Conservation (phyloP, 108 stramenopile species). For the Stephanodiscus minutulus region DNA sequence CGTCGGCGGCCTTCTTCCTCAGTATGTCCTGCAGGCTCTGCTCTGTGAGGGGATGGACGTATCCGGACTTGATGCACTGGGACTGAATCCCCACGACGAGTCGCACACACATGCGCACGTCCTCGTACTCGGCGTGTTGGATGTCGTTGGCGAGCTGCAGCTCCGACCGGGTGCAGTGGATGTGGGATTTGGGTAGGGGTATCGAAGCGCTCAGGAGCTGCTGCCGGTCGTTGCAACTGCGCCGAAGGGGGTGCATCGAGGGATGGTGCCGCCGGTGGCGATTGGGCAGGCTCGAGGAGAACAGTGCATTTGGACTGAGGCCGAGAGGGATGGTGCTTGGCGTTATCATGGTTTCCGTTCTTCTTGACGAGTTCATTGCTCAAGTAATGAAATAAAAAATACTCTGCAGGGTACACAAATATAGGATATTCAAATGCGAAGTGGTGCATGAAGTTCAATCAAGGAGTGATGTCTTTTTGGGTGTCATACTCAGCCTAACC, state of each 20-base stretch:
- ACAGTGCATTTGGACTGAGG: not conserved
- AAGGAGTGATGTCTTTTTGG: no score
- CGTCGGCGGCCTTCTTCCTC: slow-evolving; percentile 26
- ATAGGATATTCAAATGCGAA: no score
- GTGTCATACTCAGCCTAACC: no score
- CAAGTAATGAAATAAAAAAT: no score
- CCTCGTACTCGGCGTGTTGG: slow-evolving; percentile 35
- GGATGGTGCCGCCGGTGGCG: not conserved
- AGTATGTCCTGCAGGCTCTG: slow-evolving; percentile 24
- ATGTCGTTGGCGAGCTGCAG: slow-evolving; percentile 42
- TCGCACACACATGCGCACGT: slow-evolving; percentile 45
- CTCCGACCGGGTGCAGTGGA: slow-evolving; percentile 44
- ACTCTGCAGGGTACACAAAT: no score
- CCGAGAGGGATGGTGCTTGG: not conserved
- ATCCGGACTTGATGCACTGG: slow-evolving; percentile 12
- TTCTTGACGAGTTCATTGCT: not conserved
- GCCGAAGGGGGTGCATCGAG: not conserved
- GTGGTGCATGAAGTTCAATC: no score
- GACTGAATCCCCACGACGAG: slow-evolving; percentile 34
- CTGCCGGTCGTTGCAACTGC: not conserved
- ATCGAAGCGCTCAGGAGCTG: slow-evolving; percentile 6
- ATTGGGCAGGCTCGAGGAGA: not conserved
- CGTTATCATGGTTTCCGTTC: not conserved
- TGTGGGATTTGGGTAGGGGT: slow-evolving; percentile 40
- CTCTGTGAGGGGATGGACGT: slow-evolving; percentile 19